Evolutionary conservation across 345 rosid genomes (phyloP), one percentile per base, ranked within the genome.

Genomic region (Brassica cretica): DNA sequence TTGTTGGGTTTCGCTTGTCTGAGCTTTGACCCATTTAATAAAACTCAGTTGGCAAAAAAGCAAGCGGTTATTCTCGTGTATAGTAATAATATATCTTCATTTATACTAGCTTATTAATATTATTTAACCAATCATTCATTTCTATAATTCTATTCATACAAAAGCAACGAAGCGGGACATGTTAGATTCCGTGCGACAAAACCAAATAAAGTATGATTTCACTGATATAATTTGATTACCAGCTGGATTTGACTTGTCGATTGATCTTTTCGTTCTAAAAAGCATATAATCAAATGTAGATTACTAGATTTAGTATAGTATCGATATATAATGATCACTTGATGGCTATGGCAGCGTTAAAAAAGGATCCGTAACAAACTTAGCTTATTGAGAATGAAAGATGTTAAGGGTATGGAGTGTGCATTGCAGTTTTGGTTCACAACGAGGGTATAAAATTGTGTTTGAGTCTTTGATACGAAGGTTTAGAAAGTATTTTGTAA

Each of bases 121-220:
- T 51, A 51, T 51, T 18, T 30, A 63, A 63, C 12, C 12, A 10
- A 29, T 29, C 29, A 21, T 2, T 27, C 37, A 61, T 12, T 25
- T 12, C 19, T 44, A 51, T 19, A n/a, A n/a, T 51, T 64, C 25
- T 37, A 41, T 51, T 51, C 56, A n/a, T 6, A 51, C 24, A 59
- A 66, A 66, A 59, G 63, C 68, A 66, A 60, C 25, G 35, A 1
- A 46, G 64, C 68, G 64, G 66, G 32, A 25, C 73, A 46, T 60
- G 63, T 67, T 72, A 66, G 62, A 78, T 66, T 78, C 73, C 55
- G 30, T 44, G 77, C 51, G 68, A 78, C 73, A 78, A 21, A 71
- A 35, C 64, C 14, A 67, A 60, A 66, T 46, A 73, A 72, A 59
- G 73, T 66, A 19, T 66, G 81, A 66, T 46, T 30, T 78, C 74